A percentile compares a stretch with the other conserved stretches of the same genome.
These are phyloP conservation scores for Alternaria metachromatica DNA, from an alignment of 2,329 filamentous ascomycete genomes.

Conservation along the genomic window DNA sequence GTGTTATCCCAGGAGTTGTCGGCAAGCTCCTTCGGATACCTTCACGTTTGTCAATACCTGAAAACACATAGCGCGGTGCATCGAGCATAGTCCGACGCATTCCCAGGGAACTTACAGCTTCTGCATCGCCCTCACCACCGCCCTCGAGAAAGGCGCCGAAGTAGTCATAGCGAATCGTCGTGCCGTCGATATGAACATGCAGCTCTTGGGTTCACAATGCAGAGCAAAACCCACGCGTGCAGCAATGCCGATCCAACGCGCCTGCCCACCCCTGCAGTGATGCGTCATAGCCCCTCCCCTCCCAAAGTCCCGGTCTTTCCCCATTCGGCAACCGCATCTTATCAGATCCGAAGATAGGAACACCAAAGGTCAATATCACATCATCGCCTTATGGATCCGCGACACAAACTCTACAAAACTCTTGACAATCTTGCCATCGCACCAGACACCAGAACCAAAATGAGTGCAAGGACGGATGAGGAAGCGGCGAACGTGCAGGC, in stretches of 20 bases:
- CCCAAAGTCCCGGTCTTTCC: constrained; percentile 7
- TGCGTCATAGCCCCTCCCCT: constrained; percentile 26
- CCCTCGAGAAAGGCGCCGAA: constrained; percentile 67
- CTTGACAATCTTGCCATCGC: constrained; percentile 36
- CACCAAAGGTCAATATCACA: constrained; percentile 20
- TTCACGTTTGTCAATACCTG: constrained; percentile 45
- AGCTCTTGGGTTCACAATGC: constrained; percentile 7
- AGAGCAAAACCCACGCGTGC: not conserved
- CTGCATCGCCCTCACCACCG: constrained; percentile 79
- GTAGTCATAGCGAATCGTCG: constrained; percentile 52
- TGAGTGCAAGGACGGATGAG: constrained; percentile 54
- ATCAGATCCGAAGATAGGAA: constrained; percentile 45
- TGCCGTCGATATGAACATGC: constrained; percentile 45
- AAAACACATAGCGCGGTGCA: not conserved
- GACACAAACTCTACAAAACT: constrained; percentile 44
- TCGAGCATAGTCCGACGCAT: not conserved
- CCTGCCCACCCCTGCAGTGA: constrained; percentile 16
- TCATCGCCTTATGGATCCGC: constrained; percentile 38
- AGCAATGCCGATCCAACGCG: constrained; percentile 4
- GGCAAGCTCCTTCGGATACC: constrained; percentile 87
- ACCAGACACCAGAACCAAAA: constrained; percentile 26
- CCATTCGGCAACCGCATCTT: constrained; percentile 28
- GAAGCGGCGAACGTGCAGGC: constrained; percentile 61
- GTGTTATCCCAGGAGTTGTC: constrained; percentile 96
- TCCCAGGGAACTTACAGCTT: constrained; percentile 66